Evolutionary conservation across 257 asterid species (phyloP), one percentile per base, ranked within the genome.

Genomic region (Forsythia suspensa): DNA sequence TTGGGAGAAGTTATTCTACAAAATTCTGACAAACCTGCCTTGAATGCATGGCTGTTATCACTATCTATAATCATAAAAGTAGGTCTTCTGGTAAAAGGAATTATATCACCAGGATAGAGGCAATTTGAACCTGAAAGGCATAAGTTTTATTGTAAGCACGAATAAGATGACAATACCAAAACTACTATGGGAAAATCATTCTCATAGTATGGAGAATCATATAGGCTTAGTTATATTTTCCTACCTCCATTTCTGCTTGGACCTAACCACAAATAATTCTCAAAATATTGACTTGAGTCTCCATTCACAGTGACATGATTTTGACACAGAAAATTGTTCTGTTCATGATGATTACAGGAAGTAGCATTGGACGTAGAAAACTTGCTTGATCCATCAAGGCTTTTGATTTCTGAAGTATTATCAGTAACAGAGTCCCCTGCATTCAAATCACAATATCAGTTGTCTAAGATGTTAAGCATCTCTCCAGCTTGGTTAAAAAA

Each of bases 11-110:
- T 85, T 71, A 82, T 66, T 82, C 80, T 80, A 89, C 85, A 87
- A 87, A 89, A 91, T 87, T 84, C 76, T 86, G 90, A 93, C 97
- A 93, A 95, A 95, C 99, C 99, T 95, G 99, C 99, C 99, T 95
- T 93, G 99, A 95, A 95, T 89, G 94, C 94, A 86, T 95, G 91
- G 96, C 99, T 93, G 89, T 82, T 90, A 82, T 95, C 91, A 72
- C 99, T 95, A 82, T 95, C 99, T 71, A 95, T 88, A 74, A 95
- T 93, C 84, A 93, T 79, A 83, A 93, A 93, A 76, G 94, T 90
- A 36, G 98, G 99, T 86, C 87, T 89, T 85, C 99, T 90, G 37
- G 99, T 95, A 88, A 95, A 93, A 75, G 99, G 98, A 78, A 95
- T 84, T 65, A 95, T 71, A 90, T 95, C 99, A 48, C 96, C 99